A percentile compares a stretch with the other conserved stretches of the same genome.
phyloP scores from a whole-genome alignment of 2,329 filamentous ascomycete genomes.

The Pyrenophora tritici-repentis region DNA sequence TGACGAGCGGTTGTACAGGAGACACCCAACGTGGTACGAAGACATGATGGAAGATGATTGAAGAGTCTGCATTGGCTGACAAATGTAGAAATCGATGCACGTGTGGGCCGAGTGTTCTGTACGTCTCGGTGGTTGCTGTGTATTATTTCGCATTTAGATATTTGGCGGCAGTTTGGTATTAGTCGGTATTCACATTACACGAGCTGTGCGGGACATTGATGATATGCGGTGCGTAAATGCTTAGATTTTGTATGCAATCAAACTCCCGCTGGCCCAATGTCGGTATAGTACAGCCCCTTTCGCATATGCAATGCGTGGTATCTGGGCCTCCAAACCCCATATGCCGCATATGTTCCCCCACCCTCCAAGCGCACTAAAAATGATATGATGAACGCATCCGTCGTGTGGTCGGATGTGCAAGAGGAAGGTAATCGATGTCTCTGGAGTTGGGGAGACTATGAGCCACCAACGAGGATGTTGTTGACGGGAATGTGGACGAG shows the following conservation, averaged over 20 bases:
- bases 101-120: background rate
- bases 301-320: slow-evolving; percentile 12
- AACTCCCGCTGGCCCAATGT: slow-evolving; percentile 44
- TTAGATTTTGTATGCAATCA: slow-evolving; percentile 40
- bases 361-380: slow-evolving; percentile 17
- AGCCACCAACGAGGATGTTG: slow-evolving; percentile 57
- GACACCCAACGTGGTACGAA: slow-evolving; percentile 33
- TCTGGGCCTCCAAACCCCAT: slow-evolving; percentile 6
- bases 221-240: slow-evolving; percentile 16
- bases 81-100: slow-evolving; percentile 6
- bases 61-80: slow-evolving; percentile 6
- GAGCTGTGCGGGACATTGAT: background rate
- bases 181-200: background rate
- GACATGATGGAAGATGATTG: slow-evolving; percentile 38
- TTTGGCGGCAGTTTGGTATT: background rate
- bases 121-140: background rate
- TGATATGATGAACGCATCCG: slow-evolving; percentile 22
- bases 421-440: slow-evolving; percentile 17
- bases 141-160: slow-evolving; percentile 4
- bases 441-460: slow-evolving; percentile 31
- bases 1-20: slow-evolving; percentile 43
- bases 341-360: background rate
- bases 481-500: slow-evolving; percentile 60
- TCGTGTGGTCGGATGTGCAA: slow-evolving; percentile 13
- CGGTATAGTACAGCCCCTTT: slow-evolving; percentile 41